Conservation (phyloP, 2,329 filamentous ascomycete genomes). For the Phaeophleospora eucalypticola region DNA sequence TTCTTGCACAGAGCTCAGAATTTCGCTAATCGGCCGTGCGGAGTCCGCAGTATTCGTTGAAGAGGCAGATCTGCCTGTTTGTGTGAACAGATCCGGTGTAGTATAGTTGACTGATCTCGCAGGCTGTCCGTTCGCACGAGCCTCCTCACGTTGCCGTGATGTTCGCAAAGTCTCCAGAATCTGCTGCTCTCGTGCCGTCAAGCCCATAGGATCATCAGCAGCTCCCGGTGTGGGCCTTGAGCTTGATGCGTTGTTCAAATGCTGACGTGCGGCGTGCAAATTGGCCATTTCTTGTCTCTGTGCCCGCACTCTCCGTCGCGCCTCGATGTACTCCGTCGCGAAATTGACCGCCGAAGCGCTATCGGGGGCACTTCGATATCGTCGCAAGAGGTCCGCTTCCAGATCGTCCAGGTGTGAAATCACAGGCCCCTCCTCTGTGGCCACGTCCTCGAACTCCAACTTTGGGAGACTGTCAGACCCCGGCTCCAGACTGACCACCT, state of each 20-base stretch:
- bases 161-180: conserved; percentile 45
- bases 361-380: conserved; percentile 40
- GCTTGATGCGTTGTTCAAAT: conserved; percentile 7
- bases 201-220: conserved; percentile 44
- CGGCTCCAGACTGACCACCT: conserved; percentile 62
- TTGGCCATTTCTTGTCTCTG: conserved; percentile 33
- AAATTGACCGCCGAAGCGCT: conserved; percentile 38
- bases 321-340: conserved; percentile 43
- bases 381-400: conserved; percentile 43
- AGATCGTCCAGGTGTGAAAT: conserved; percentile 40
- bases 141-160: conserved; percentile 41
- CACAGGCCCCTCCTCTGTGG: conserved; percentile 7
- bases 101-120: conserved; percentile 45
- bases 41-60: conserved; percentile 14
- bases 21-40: conserved; percentile 24
- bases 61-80: conserved; percentile 9
- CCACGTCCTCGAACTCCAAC: conserved; percentile 32
- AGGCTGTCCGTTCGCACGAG: conserved; percentile 33
- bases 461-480: conserved; percentile 55
- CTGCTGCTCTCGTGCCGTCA: conserved; percentile 44
- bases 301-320: conserved; percentile 33
- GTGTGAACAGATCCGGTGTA: conserved; percentile 28
- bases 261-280: background rate
- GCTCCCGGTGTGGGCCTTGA: conserved; percentile 14
- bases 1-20: conserved; percentile 25